Evolutionary conservation across 164 flowering plant species (phyloP).

Genomic region (Dillenia suffruticosa): DNA sequence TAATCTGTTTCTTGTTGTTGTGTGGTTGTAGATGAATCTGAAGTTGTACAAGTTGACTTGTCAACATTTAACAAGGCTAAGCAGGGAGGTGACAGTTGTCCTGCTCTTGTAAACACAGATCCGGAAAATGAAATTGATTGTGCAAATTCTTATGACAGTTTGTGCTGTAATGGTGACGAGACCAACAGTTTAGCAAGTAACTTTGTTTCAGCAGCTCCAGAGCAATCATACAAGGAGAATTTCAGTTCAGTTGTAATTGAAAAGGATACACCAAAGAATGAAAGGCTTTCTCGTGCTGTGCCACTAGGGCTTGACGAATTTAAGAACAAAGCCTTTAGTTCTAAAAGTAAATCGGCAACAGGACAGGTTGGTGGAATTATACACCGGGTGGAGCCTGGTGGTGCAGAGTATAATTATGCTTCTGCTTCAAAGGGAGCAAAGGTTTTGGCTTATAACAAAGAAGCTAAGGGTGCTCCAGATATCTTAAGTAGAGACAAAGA

Average conservation of each 20-base stretch:
- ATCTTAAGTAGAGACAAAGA: slow-evolving; percentile 83
- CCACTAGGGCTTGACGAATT: slow-evolving; percentile 85
- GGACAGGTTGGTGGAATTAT: slow-evolving; percentile 51
- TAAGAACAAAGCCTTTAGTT: slow-evolving; percentile 66
- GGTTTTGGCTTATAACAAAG: slow-evolving; percentile 78
- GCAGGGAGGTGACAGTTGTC: slow-evolving; percentile 10
- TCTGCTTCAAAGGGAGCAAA: slow-evolving; percentile 96
- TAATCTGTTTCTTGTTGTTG: not conserved
- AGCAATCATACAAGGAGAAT: slow-evolving; percentile 23
- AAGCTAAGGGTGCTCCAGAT: slow-evolving; percentile 87
- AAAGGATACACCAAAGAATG: slow-evolving; percentile 32
- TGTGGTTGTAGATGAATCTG: slow-evolving; percentile 32
- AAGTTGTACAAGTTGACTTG: slow-evolving; percentile 16
- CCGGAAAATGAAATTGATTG: slow-evolving; percentile 10
- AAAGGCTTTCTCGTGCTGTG: slow-evolving; percentile 42
- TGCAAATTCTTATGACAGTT: slow-evolving; percentile 13
- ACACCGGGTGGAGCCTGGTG: slow-evolving; percentile 87
- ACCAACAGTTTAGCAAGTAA: slow-evolving; percentile 2
- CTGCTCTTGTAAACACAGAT: slow-evolving; percentile 14
- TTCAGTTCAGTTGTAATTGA: slow-evolving; percentile 21
- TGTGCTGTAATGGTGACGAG: slow-evolving; percentile 13
- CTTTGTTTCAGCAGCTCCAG: slow-evolving; percentile 7
- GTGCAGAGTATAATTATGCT: slow-evolving; percentile 88
- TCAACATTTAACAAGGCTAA: slow-evolving; percentile 38
- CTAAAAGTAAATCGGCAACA: slow-evolving; percentile 40